Conservation (phyloP, 768 basidiomycete genomes). For the Russula ochroleuca region DNA sequence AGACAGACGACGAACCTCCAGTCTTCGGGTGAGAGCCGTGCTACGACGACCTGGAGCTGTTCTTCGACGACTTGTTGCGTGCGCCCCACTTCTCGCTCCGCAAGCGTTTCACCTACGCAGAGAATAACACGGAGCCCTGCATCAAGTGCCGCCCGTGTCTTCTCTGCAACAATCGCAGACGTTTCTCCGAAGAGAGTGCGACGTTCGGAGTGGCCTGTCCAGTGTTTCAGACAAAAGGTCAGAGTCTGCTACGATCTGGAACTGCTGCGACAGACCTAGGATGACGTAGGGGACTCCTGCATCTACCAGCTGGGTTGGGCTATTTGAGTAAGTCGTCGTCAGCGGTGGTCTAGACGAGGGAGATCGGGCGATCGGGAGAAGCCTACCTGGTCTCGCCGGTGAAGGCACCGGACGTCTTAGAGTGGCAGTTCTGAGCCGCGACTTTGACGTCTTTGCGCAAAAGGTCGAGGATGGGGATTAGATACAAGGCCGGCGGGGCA, state of each 20-base stretch:
- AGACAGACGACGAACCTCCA: constrained; percentile 63
- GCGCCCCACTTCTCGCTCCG: constrained; percentile 73
- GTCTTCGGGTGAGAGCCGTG: constrained; percentile 53
- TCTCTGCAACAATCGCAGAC: constrained; percentile 75
- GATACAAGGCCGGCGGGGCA: constrained; percentile 85
- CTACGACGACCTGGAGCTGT: constrained; percentile 76
- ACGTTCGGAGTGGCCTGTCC: constrained; percentile 88
- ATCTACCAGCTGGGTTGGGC: constrained; percentile 80
- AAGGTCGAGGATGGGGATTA: constrained; percentile 62
- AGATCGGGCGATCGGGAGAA: constrained; percentile 5
- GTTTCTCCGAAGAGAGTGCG: constrained; percentile 89
- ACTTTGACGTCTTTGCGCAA: constrained; percentile 69
- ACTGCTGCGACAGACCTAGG: constrained; percentile 52
- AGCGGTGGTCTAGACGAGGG: constrained; percentile 4
- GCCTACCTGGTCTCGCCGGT: constrained; percentile 92
- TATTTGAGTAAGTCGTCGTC: constrained; percentile 32
- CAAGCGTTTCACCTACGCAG: constrained; percentile 92
- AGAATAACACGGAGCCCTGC: constrained; percentile 81
- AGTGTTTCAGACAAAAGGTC: constrained; percentile 7
- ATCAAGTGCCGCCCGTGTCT: constrained; percentile 80
- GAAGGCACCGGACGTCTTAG: constrained; percentile 81
- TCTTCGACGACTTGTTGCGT: constrained; percentile 76
- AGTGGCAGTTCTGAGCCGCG: constrained; percentile 89
- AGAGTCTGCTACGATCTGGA: constrained; percentile 12
- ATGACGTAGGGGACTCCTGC: constrained; percentile 89